Evolutionary conservation across 2,329 filamentous ascomycete species (phyloP).

Genomic region (Fulvia fulva): DNA sequence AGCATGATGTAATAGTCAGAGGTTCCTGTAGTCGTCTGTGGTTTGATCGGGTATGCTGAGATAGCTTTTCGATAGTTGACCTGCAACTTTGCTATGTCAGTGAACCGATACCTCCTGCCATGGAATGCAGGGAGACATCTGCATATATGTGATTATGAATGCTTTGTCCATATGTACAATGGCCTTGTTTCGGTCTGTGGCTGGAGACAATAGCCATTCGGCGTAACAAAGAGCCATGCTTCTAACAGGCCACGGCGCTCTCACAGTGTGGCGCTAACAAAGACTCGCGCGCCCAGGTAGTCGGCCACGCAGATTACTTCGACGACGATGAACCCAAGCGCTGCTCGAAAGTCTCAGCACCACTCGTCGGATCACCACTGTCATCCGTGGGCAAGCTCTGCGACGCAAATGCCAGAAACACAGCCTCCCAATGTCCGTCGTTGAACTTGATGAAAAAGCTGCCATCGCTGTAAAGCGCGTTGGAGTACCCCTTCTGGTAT

Average conservation of each 20-base stretch:
- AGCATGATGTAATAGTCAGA: not conserved
- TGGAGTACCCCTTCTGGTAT: conserved; percentile 32
- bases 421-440: conserved; percentile 37
- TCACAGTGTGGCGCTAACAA: not conserved
- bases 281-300: too few species aligned
- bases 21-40: not conserved
- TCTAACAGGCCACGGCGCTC: too few species aligned
- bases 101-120: not conserved
- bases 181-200: not conserved
- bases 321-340: not conserved
- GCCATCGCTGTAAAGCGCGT: conserved; percentile 38
- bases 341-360: conserved; percentile 8
- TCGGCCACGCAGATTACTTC: not conserved
- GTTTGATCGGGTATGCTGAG: not conserved
- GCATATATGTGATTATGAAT: not conserved
- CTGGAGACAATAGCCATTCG: not conserved
- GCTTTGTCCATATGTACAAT: not conserved
- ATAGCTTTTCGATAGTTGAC: not conserved
- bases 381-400: conserved; percentile 37
- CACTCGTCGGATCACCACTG: conserved; percentile 9
- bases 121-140: not conserved
- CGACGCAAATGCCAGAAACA: conserved; percentile 40
- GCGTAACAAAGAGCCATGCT: not conserved
- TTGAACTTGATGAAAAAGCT: conserved; percentile 34
- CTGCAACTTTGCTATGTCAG: not conserved